A percentile compares a stretch with the other conserved stretches of the same genome.
These are phyloP conservation scores for Powellomyces hirtus DNA, from an alignment of 192 early-diverging fungal species.

Conservation along the genomic window DNA sequence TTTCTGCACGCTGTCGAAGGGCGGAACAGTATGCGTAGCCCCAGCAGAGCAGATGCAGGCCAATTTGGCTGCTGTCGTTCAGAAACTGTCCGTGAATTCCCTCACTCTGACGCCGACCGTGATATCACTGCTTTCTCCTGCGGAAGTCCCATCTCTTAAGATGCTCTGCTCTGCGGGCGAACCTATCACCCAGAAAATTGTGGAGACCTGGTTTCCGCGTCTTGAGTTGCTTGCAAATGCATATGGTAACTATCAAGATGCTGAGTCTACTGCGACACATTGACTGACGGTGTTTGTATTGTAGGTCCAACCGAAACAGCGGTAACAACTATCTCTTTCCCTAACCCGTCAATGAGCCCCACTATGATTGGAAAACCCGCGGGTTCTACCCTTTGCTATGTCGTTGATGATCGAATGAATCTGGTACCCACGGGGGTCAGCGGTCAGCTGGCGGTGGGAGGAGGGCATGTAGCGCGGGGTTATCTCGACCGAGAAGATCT, in stretches of 20 bases:
- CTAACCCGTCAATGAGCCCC: not conserved
- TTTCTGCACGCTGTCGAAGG: slow-evolving; percentile 2
- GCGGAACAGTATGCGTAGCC: not conserved
- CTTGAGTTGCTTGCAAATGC: no score
- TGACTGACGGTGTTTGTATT: no score
- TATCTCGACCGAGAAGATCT: slow-evolving; percentile 17
- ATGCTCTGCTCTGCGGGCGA: slow-evolving; percentile 7
- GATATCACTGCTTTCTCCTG: not conserved
- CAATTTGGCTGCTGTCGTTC: not conserved
- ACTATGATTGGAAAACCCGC: not conserved
- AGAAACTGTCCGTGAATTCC: not conserved
- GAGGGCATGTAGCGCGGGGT: no score
- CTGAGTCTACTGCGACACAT: no score
- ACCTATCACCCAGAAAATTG: no score
- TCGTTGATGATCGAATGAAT: slow-evolving; percentile 23
- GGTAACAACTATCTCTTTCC: not conserved
- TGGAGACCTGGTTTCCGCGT: slow-evolving; percentile 1
- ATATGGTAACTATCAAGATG: no score
- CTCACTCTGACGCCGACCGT: not conserved
- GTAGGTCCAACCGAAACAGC: not conserved
- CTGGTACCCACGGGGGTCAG: slow-evolving; percentile 11
- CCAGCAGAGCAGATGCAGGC: not conserved
- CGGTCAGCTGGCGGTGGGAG: slow-evolving; percentile 12
- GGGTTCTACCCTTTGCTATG: no score
- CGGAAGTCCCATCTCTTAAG: not conserved